Base-by-base conservation (phyloP, 768 basidiomycete genomes). In the Serendipita vermifera region DNA sequence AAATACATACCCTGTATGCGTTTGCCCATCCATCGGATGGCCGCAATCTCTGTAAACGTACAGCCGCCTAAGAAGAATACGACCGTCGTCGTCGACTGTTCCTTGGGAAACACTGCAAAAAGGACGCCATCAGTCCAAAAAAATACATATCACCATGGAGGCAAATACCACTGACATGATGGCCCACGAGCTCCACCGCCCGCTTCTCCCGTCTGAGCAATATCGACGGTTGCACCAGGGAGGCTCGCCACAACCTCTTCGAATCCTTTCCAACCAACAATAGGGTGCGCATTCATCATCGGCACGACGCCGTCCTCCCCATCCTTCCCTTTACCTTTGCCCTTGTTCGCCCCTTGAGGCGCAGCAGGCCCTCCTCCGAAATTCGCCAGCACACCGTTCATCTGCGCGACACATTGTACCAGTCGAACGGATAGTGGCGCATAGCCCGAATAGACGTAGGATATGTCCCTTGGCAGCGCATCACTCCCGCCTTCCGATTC, bases 51-150 rank as follows among this genome's bases (percentile, higher is more conserved):
- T 6, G 94, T 94, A 63, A 88, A 96, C 11, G 96, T 99, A 67
- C 92, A 92, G 3, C 94, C 96, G 26, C 96, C 96, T 31, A 98
- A 70, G 78, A 98, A 97, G 71, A 97, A 96, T 7, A 99, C 87
- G 15, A 94, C 78, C 2, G 91, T 94, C 3, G 85, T 94, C 5
- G 81, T 86, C 2, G 77, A 26, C 62, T 78, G 76, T 59, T 83
- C 85, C 51, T 72, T 73, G 1, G 75, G 67, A 58, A 70, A 70
- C 40, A 55, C 60, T 59, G 15, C 15, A 40, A 51, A 53, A 59
- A 54, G 32, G 54, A 55, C 58, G 17, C 31, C 4, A 41, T 32
- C 33, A 20, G 15, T 24, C 40, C 54, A n/a, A 54, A 31, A 29
- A 60, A 57, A 71, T 73, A 68, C 58, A 75, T 68, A 57, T n/a